Evolutionary conservation across 176 grass and related monocot genomes (phyloP), one percentile per base, ranked within the genome.

Genomic region (Puya raimondii): DNA sequence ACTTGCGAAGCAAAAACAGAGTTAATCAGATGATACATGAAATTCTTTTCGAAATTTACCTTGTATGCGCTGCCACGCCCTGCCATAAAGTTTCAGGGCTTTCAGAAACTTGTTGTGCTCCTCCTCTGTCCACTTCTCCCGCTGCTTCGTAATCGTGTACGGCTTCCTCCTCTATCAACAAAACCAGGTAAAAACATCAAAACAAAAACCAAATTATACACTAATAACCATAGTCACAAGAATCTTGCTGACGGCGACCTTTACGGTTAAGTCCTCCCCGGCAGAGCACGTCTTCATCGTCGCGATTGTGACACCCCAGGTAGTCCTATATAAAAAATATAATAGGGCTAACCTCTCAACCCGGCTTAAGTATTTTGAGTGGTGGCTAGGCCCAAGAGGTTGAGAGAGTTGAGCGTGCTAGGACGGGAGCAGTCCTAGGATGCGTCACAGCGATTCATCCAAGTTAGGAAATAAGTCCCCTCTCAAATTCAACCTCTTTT

Each of bases 91-190:
- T 49, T 75, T 75, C 49, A 75, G 13, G 18, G 73, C 73, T 66
- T 75, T 63, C 23, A 75, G 61, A 65, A 75, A 75, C 11, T 23
- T 23, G 61, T 52, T 75, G 61, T 75, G 73, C 22, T 75, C 73
- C 49, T 75, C 73, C 48, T 75, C 73, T 17, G 73, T 66, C 73
- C 73, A 75, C 73, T 49, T 65, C 73, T 75, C 73, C 73, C 73
- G 64, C 11, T 75, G 73, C 49, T 75, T 75, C 14, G 73, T 75
- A 27, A 75, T 75, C 12, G 73, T 75, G 61, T 75, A 75, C 1
- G 63, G 63, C 61, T 75, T 75, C 49, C 73, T 65, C 73, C 12
- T 52, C 73, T 66, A 52, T 65, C 3, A 49, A 75, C 2, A 18
- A n/a, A 23, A 27, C 49, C 14, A 50, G 12, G 23, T 26, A 47